Base-by-base conservation (phyloP, 495 filamentous ascomycete genomes). In the Elasticomyces elasticus region DNA sequence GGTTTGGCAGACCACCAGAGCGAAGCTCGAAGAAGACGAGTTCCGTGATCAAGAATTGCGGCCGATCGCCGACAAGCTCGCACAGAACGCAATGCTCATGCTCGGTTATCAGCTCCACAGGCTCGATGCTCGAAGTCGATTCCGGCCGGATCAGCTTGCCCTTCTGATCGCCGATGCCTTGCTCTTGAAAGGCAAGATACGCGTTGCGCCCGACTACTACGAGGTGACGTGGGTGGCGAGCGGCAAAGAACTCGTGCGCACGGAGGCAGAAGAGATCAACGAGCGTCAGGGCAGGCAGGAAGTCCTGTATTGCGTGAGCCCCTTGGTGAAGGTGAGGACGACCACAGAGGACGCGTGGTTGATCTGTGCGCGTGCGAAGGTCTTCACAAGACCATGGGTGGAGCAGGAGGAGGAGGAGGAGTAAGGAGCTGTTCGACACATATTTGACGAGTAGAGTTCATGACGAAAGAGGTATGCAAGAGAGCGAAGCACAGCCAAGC, bases 101-200 rank as follows among this genome's bases (percentile, higher is more conserved):
- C 37, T 44, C 15, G 51, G 20, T 7, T 19, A 7, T 7, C 40
- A 43, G 40, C 40, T 43, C 40, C 40, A n/a, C 7, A 5, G 10
- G 40, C 40, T 43, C 40, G 20, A 19, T n/a, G 40, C 40, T 19
- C 7, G 13, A 6, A 19, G 20, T 5, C 19, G 26, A 5, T 10
- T 24, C 2, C 20, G 37, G 12, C 2, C n/a, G 2, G 23, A 12
- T 6, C 12, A 53, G 25, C 5, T 53, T 10, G 11, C 33, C 6
- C 20, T 7, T 13, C n/a, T 53, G 5, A 24, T 53, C 38, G 4
- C 13, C 20, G 5, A 20, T 5, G 51, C 51, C 4, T 20, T 53
- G 5, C 15, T 31, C 15, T 40, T 53, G 1, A 53, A 53, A 27
- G 51, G 51, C n/a, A 20, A 24, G 37, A 7, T 53, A 12, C 38